These are phyloP conservation scores for Colletotrichum liaoningense DNA, from an alignment of 2,329 filamentous ascomycete species.

Conservation along the genomic window DNA sequence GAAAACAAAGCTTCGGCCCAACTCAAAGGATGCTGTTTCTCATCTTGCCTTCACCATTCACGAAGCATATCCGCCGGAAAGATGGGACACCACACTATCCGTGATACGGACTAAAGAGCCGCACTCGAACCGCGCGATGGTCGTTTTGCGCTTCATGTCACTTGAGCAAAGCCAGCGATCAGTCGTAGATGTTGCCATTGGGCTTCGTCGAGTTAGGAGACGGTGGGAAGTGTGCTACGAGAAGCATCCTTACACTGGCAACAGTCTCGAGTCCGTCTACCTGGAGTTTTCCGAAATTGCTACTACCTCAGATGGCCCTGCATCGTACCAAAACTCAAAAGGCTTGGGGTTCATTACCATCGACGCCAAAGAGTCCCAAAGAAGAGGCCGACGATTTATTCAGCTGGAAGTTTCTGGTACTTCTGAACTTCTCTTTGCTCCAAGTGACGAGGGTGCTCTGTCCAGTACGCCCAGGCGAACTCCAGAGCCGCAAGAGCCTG, in stretches of 20 bases:
- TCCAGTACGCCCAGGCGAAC: background rate
- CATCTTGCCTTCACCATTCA: background rate
- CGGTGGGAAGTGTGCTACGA: conserved; percentile 11
- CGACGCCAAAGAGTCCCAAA: background rate
- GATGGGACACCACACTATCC: conserved; percentile 12
- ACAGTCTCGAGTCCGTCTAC: background rate
- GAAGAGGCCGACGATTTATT: conserved; percentile 11
- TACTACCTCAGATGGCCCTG: background rate
- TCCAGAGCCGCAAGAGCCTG: background rate
- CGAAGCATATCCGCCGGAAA: conserved; percentile 7
- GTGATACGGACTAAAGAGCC: conserved; percentile 18
- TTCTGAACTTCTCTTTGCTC: background rate
- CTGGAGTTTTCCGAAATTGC: background rate
- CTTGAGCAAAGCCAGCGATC: background rate
- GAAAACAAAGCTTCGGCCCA: background rate
- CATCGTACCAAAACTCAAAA: background rate
- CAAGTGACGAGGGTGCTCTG: background rate
- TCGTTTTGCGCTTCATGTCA: background rate
- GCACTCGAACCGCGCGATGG: background rate
- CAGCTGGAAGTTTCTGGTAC: background rate
- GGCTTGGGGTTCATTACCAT: background rate
- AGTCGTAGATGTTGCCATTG: background rate
- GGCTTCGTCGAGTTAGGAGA: background rate
- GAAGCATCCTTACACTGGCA: background rate
- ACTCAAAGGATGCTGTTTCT: background rate